Percentiles rank a stretch among this genome's conserved stretches.
Conservation (phyloP, 495 filamentous ascomycete genomes). For the Penicillium psychrofluorescens region DNA sequence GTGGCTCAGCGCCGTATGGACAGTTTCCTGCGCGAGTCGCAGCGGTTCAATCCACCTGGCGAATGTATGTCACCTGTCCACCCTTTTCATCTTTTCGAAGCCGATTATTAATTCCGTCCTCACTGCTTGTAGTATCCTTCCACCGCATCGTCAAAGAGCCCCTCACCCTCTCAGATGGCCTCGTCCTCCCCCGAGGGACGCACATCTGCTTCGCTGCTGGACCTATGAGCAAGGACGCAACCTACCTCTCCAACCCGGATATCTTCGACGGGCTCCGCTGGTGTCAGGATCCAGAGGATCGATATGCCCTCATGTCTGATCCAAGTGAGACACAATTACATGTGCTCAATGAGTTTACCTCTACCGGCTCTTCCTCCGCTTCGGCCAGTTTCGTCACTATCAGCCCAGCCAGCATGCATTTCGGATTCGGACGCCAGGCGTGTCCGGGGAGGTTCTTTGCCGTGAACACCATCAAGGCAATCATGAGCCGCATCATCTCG, state of each 20-base stretch:
- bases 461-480: slow-evolving; percentile 45
- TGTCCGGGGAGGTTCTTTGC: slow-evolving; percentile 56
- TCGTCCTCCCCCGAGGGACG: slow-evolving; percentile 18
- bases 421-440: slow-evolving; percentile 26
- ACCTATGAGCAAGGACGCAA: slow-evolving; percentile 23
- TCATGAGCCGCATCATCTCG: slow-evolving; percentile 44
- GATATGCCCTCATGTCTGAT: background rate
- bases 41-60: slow-evolving; percentile 25
- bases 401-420: slow-evolving; percentile 21
- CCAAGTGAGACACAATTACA: background rate
- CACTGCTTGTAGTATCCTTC: slow-evolving; percentile 14
- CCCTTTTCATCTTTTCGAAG: background rate
- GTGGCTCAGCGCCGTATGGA: slow-evolving; percentile 17
- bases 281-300: slow-evolving; percentile 15
- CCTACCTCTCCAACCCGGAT: slow-evolving; percentile 10
- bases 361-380: background rate
- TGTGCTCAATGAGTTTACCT: background rate
- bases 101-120: background rate
- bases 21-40: slow-evolving; percentile 32
- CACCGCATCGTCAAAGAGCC: slow-evolving; percentile 20
- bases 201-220: slow-evolving; percentile 30
- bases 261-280: slow-evolving; percentile 32
- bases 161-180: slow-evolving; percentile 20
- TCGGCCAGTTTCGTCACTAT: slow-evolving; percentile 17
- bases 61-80: slow-evolving; percentile 16